Conservation (phyloP, 352 stramenopile genomes). For the Halophytophthora polymorphica region DNA sequence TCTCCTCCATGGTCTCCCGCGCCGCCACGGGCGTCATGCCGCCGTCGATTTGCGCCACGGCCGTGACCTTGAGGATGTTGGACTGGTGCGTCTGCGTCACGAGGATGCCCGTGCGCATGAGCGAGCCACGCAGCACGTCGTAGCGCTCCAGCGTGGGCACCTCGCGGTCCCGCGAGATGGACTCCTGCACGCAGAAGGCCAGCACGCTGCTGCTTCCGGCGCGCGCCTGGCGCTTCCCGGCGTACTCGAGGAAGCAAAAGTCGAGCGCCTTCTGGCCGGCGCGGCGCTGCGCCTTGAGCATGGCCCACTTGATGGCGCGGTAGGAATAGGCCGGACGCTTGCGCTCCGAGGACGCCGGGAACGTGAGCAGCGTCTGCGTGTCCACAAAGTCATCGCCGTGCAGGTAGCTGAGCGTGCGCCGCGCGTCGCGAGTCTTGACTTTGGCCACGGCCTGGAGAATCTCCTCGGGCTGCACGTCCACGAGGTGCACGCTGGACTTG, state of each 20-base stretch:
- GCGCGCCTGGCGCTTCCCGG: slow-evolving; percentile 47
- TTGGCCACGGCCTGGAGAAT: slow-evolving; percentile 52
- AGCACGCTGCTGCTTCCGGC: slow-evolving; percentile 55
- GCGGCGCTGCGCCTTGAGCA: slow-evolving; percentile 34
- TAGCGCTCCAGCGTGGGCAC: slow-evolving; percentile 63
- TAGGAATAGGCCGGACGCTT: too few relatives aligned
- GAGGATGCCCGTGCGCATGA: slow-evolving; percentile 62
- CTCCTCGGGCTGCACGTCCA: slow-evolving; percentile 50
- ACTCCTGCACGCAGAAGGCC: slow-evolving; percentile 80
- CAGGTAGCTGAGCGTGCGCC: slow-evolving; percentile 44
- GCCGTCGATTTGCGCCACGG: slow-evolving; percentile 71
- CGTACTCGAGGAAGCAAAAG: slow-evolving; percentile 81
- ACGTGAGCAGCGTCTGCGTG: slow-evolving; percentile 57
- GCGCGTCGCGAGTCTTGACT: slow-evolving; percentile 61
- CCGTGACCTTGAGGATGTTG: slow-evolving; percentile 55
- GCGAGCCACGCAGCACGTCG: slow-evolving; percentile 46
- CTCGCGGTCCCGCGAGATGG: slow-evolving; percentile 51
- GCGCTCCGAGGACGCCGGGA: slow-evolving; percentile 28
- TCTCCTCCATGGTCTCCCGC: slow-evolving; percentile 63
- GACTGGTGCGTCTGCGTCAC: slow-evolving; percentile 61
- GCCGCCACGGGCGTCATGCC: slow-evolving; percentile 38
- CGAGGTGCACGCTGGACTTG: slow-evolving; percentile 55
- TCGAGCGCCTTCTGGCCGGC: slow-evolving; percentile 46
- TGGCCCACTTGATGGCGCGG: slow-evolving; percentile 77
- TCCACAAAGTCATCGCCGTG: slow-evolving; percentile 65